Conservation (phyloP, 176 grass and related monocot genomes). For the Carex kokanica region DNA sequence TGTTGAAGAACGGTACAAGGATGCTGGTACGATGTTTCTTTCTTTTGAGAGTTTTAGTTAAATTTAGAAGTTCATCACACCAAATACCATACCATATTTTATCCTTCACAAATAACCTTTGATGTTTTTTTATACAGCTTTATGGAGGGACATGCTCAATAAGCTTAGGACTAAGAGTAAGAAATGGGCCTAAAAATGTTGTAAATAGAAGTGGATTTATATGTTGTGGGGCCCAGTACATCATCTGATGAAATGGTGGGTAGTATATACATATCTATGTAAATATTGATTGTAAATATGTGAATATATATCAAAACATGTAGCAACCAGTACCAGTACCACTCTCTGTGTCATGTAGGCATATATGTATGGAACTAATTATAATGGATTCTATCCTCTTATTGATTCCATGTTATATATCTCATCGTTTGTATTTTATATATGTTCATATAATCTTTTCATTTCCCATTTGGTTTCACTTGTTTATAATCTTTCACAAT, state of each 20-base stretch:
- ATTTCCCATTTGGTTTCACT: background rate
- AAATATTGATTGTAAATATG: conserved; percentile 16
- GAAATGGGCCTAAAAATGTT: conserved; percentile 68
- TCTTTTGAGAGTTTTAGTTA: background rate
- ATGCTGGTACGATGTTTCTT: conserved; percentile 55
- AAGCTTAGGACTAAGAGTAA: conserved; percentile 66
- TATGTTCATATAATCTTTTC: background rate
- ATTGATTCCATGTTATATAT: background rate
- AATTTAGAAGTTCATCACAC: no score
- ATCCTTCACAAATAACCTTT: background rate
- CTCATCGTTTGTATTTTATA: background rate
- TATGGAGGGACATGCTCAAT: conserved; percentile 69
- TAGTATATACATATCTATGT: conserved; percentile 21
- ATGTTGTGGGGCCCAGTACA: conserved; percentile 20
- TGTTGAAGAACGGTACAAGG: conserved; percentile 88
- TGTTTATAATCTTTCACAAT: background rate
- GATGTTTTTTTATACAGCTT: conserved; percentile 34
- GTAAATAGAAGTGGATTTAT: conserved; percentile 45
- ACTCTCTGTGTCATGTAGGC: background rate
- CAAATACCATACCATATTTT: conserved; percentile 16
- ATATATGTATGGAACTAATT: background rate
- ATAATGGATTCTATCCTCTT: background rate
- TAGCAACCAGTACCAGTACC: background rate
- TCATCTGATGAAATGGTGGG: conserved; percentile 26
- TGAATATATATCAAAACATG: conserved; percentile 7